These are phyloP conservation scores for Rusavskia elegans DNA, from an alignment of 495 filamentous ascomycete species.

Conservation along the genomic window DNA sequence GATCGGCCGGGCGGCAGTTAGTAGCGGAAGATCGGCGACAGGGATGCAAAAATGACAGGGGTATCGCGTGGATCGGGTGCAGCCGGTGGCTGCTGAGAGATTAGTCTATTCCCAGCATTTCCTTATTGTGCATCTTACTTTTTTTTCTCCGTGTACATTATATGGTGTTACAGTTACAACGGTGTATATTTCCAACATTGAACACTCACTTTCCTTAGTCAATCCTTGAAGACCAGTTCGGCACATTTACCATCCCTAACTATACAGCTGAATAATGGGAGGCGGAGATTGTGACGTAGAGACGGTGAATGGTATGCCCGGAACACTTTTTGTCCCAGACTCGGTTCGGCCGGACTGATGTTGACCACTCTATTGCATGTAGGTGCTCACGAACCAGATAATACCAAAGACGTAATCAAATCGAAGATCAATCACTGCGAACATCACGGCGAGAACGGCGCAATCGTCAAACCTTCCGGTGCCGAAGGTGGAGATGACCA, in stretches of 20 bases:
- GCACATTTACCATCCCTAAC: neutral
- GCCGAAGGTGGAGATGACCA: slow-evolving; percentile 19
- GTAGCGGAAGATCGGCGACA: neutral
- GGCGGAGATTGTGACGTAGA: slow-evolving; percentile 5
- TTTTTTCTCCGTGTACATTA: neutral
- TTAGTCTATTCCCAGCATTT: neutral
- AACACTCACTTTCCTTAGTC: neutral
- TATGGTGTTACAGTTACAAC: neutral
- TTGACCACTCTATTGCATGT: neutral
- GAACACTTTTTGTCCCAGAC: neutral
- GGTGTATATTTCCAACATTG: too few species aligned
- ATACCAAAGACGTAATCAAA: neutral
- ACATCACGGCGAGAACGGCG: slow-evolving; percentile 16
- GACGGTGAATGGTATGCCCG: slow-evolving; percentile 1
- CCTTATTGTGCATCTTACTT: neutral
- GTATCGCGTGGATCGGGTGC: neutral
- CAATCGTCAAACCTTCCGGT: slow-evolving; percentile 17
- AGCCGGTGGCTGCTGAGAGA: neutral
- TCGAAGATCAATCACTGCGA: neutral
- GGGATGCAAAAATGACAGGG: neutral
- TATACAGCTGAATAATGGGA: slow-evolving; percentile 2
- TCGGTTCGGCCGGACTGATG: neutral
- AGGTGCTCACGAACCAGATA: neutral
- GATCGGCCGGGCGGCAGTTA: neutral
- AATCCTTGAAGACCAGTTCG: neutral